phyloP scores from a whole-genome alignment of 2,329 filamentous ascomycete genomes.

The Drechmeria coniospora region DNA sequence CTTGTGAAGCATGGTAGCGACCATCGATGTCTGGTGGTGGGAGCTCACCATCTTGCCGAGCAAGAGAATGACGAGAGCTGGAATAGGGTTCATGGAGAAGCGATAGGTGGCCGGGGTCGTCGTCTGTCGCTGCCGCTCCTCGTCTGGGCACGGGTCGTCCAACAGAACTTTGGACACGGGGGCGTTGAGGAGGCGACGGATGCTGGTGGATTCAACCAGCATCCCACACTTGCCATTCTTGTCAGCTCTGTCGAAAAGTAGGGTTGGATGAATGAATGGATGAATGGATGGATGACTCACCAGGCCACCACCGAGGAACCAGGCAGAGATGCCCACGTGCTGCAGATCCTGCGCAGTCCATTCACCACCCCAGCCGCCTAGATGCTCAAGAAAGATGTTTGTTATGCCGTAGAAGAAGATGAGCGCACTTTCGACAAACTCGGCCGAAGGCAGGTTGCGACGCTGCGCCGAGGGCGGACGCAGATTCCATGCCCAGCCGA shows the following conservation, averaged over 20 bases:
- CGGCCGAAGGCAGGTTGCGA: constrained; percentile 51
- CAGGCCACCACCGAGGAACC: constrained; percentile 86
- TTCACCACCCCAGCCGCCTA: constrained; percentile 51
- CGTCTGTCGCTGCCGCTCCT: constrained; percentile 32
- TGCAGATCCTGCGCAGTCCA: constrained; percentile 77
- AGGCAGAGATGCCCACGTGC: constrained; percentile 79
- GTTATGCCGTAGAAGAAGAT: constrained; percentile 82
- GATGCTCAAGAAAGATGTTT: constrained; percentile 86
- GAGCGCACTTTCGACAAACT: constrained; percentile 78
- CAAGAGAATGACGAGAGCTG: constrained; percentile 70
- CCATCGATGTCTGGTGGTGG: constrained; percentile 70
- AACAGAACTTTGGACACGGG: constrained; percentile 23
- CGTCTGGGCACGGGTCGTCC: constrained; percentile 20
- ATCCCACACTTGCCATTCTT: constrained; percentile 47
- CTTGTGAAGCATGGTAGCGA: constrained; percentile 81
- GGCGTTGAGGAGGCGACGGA: constrained; percentile 52
- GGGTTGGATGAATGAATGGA: not conserved
- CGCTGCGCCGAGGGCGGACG: constrained; percentile 41
- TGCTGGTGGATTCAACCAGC: constrained; percentile 60
- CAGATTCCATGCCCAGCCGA: constrained; percentile 93
- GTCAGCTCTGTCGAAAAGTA: not conserved
- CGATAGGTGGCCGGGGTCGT: constrained; percentile 53
- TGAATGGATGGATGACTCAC: constrained; percentile 32
- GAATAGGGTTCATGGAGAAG: constrained; percentile 76
- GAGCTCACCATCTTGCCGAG: constrained; percentile 92